These are phyloP conservation scores for Didymella lethalis DNA, from an alignment of 2,329 filamentous ascomycete species.

Conservation along the genomic window DNA sequence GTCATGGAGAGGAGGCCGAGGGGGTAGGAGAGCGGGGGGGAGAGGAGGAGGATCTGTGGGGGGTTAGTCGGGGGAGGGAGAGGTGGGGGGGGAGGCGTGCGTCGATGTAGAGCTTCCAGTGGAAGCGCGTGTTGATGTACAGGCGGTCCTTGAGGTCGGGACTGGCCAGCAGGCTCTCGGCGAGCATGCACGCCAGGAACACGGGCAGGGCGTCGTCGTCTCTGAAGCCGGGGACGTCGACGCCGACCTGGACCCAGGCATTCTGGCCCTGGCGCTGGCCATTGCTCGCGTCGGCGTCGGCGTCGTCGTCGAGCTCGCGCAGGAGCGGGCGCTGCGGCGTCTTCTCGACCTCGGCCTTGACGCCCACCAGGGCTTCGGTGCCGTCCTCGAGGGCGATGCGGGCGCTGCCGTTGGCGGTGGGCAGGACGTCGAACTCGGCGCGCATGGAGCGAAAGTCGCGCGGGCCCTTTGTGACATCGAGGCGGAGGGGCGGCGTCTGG, in stretches of 20 bases:
- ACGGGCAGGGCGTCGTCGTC: constrained; percentile 92
- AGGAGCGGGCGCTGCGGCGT: constrained; percentile 55
- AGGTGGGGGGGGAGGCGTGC: not conserved
- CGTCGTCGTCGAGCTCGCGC: constrained; percentile 35
- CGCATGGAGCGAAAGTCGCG: constrained; percentile 90
- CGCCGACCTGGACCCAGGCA: constrained; percentile 85
- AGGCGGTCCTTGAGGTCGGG: constrained; percentile 72
- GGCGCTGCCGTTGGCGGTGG: constrained; percentile 89
- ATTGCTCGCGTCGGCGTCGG: constrained; percentile 41
- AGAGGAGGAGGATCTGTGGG: constrained; percentile 78
- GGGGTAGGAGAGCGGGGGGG: constrained; percentile 90
- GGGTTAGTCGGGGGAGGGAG: constrained; percentile 48
- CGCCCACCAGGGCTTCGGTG: constrained; percentile 92
- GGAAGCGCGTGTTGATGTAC: constrained; percentile 88
- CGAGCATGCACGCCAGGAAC: constrained; percentile 86
- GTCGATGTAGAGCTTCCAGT: constrained; percentile 96
- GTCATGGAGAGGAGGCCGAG: too few species aligned
- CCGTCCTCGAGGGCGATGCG: constrained; percentile 94
- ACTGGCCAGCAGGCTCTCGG: constrained; percentile 81
- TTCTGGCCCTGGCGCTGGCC: constrained; percentile 60
- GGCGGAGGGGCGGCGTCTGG: constrained; percentile 82
- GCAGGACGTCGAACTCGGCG: constrained; percentile 89
- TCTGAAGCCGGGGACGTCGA: constrained; percentile 88
- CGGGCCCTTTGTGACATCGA: constrained; percentile 67
- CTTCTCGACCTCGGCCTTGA: constrained; percentile 93